Base-by-base conservation (phyloP, 73 alveolate genomes). In the Urostyla sp. region DNA sequence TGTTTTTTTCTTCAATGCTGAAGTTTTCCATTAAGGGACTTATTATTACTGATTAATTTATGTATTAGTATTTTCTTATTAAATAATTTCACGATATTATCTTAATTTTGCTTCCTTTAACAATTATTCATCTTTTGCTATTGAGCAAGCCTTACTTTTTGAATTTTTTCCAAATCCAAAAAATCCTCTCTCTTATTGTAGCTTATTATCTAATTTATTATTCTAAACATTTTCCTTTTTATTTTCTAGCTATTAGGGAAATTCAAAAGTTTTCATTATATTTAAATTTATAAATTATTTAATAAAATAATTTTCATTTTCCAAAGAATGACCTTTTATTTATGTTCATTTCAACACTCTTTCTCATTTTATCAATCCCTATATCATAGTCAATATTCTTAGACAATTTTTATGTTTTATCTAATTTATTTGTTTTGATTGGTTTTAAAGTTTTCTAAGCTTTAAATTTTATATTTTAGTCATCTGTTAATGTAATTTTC, bases 211-310 rank as follows among this genome's bases (percentile, higher is more conserved):
- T 7, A 27, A 5, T 46, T 63, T 5, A 10, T 10, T 4, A 7
- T 28, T 4, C 2, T 63, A 57, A 43, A 57, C 13, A 11, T 57
- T 60, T 3, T 20, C 44, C 1, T 35, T 35, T 63, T 63, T 16
- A 10, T 37, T 15, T 36, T 40, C 44, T 2, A 38, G 16, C 31
- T 63, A 43, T 18, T 60, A 57, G 5, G 79, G 79, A 63, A 63
- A 63, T 63, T 63, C 79, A 63, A 63, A 63, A 37, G 37, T 63
- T 63, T 63, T 63, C 79, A 63, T 63, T 43, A 38, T 58, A 35
- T 58, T 15, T 40, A 40, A n/a, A n/a, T n/a, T n/a, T n/a, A n/a
- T n/a, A n/a, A n/a, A n/a, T n/a, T n/a, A n/a, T n/a, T n/a, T n/a
- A n/a, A n/a, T n/a, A n/a, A n/a, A n/a, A n/a, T n/a, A n/a, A n/a